These are phyloP conservation scores for Ganoderma multipileum DNA, from an alignment of 1,284 basidiomycete genomes.

Conservation along the genomic window DNA sequence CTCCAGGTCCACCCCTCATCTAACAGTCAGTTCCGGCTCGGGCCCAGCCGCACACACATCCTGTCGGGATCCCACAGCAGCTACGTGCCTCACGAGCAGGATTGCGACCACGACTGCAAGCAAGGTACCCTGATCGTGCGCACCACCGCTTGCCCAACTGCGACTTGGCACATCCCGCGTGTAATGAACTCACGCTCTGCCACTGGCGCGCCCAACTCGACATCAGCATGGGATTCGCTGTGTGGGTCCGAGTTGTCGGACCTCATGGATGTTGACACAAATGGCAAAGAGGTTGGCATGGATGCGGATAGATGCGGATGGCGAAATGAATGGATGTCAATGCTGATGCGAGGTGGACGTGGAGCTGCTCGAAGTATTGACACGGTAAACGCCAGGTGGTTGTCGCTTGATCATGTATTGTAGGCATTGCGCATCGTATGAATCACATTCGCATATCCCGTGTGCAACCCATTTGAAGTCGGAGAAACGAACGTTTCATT, in stretches of 20 bases:
- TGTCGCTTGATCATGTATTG: no score
- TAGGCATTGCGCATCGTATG: no score
- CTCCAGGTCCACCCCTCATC: slow-evolving; percentile 34
- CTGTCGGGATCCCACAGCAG: slow-evolving; percentile 23
- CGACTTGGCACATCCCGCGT: no score
- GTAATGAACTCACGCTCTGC: slow-evolving; percentile 14
- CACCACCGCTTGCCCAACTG: slow-evolving; percentile 19
- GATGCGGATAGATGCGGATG: slow-evolving; percentile 39
- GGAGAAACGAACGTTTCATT: no score
- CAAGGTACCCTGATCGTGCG: slow-evolving; percentile 17
- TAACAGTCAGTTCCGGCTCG: slow-evolving; percentile 20
- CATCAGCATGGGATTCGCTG: slow-evolving; percentile 23
- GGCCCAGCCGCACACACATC: slow-evolving; percentile 32
- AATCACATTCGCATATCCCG: no score
- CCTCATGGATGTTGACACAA: slow-evolving; percentile 30
- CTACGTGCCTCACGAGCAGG: slow-evolving; percentile 23
- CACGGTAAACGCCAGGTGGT: no score
- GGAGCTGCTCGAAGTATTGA: slow-evolving; percentile 45
- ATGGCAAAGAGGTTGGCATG: slow-evolving; percentile 36
- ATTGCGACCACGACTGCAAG: slow-evolving; percentile 23
- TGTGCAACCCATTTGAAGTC: no score
- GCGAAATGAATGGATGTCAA: slow-evolving; percentile 35
- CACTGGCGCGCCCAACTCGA: slow-evolving; percentile 4
- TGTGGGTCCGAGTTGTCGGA: slow-evolving; percentile 27
- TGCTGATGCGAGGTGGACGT: slow-evolving; percentile 39